Base-by-base conservation (phyloP, 2,329 filamentous ascomycete genomes). In the Penicillium sp. region DNA sequence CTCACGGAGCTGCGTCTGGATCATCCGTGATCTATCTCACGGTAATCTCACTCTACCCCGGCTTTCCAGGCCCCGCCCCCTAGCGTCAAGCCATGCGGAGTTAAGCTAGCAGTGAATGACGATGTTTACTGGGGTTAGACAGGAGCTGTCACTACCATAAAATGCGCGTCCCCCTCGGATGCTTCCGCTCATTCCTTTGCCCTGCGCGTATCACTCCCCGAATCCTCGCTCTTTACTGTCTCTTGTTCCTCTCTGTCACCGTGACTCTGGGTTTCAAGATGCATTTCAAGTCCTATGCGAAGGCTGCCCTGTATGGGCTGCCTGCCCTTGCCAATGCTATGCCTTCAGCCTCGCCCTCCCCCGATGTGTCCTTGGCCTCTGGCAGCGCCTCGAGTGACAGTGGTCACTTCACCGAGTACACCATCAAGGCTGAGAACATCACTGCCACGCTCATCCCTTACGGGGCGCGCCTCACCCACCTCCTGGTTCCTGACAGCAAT, bases 401-500 rank as follows among this genome's bases (percentile, higher is more conserved):
- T 26, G 41, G 65, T 55, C 68, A 72, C 45, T 74, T 77, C 61
- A 65, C 74, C 47, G 61, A 68, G 43, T 79, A 77, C 56, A 78
- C 74, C 16, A 74, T 79, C 56, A 69, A 68, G 29, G 75, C 76
- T 2, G 68, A 71, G 43, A 76, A 76, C 52, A 79, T 79, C 61
- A 78, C 75, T 28, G 77, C 75, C 34, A 76, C 68, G 42, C 66
- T 79, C 49, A 78, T 79, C 53, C 72, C 75, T 0, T 78, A 79
- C 51, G 77, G 77, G 4, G 77, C 77, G 21, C 74, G 75, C 42
- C 58, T 79, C 38, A 77, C 71, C 28, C 78, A 76, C 7, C 59
- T 79, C 34, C 66, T 76, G 42, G 76, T 82, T n/a, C 76, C 76
- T 16, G 78, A 81, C 55, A 75, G 77, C 53, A 65, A 79, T 54